Conservation (phyloP, 192 early-diverging fungal genomes). For the Mortierella antarctica region DNA sequence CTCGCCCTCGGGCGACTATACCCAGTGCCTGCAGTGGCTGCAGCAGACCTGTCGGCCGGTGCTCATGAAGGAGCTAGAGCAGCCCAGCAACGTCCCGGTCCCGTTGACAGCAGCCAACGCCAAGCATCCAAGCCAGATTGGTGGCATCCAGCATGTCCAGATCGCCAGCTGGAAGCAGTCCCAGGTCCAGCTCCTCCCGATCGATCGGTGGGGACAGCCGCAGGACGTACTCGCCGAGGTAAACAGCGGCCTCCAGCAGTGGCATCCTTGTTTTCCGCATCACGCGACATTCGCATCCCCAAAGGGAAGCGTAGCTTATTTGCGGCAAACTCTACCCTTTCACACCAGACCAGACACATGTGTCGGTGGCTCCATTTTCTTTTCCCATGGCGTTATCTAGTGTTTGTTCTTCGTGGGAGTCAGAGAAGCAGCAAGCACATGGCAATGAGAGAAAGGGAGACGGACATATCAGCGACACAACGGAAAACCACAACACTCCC, state of each 20-base stretch:
- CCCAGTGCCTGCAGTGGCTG: constrained; percentile 39
- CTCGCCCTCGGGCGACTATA: constrained; percentile 14
- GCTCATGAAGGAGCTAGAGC: constrained; percentile 32
- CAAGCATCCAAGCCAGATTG: constrained; percentile 37
- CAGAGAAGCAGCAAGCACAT: too few species aligned
- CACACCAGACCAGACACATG: too few species aligned
- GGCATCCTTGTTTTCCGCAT: neutral
- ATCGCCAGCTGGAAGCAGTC: constrained; percentile 38
- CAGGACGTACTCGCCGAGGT: constrained; percentile 48
- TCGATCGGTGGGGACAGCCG: constrained; percentile 43
- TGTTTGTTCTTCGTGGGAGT: neutral
- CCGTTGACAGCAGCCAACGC: constrained; percentile 37
- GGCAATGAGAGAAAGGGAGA: too few species aligned
- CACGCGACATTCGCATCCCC: too few species aligned
- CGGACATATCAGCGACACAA: too few species aligned
- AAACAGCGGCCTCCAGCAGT: neutral
- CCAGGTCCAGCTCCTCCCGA: constrained; percentile 37
- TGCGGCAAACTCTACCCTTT: neutral
- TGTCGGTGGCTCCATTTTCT: neutral
- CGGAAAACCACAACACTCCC: too few species aligned
- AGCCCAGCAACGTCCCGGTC: constrained; percentile 29
- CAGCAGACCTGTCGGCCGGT: constrained; percentile 41
- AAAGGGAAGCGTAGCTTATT: neutral
- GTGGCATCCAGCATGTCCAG: constrained; percentile 33
- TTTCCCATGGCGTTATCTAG: constrained; percentile 23